Evolutionary conservation across 345 rosid species (phyloP).

Genomic region (Diplotaxis tenuifolia): DNA sequence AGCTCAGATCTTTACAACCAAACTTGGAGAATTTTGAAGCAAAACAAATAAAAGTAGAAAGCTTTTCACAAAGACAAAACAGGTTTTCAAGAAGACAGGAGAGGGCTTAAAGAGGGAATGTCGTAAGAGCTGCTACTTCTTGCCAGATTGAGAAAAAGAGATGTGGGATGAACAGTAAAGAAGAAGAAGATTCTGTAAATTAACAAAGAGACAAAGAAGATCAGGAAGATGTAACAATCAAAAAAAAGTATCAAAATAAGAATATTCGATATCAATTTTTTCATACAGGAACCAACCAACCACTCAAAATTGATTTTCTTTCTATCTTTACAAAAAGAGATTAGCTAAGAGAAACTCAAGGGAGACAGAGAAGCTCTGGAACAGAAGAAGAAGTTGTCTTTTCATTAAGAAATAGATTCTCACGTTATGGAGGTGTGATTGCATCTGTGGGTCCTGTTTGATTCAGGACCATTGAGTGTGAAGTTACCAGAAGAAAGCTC

Average conservation of each 20-base stretch:
- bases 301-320: background rate
- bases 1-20: constrained; percentile 23
- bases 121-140: constrained; percentile 20
- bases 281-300: background rate
- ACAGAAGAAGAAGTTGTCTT: background rate
- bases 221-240: constrained; percentile 26
- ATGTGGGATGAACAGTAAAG: background rate
- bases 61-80: background rate
- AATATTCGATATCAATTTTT: constrained; percentile 10
- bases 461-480: constrained; percentile 24
- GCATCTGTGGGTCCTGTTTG: constrained; percentile 27
- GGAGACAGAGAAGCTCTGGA: background rate
- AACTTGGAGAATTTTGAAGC: background rate
- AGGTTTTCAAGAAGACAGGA: background rate
- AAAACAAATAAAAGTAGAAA: background rate
- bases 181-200: background rate
- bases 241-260: constrained; percentile 19
- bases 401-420: background rate
- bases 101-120: constrained; percentile 15
- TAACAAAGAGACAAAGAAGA: constrained; percentile 15
- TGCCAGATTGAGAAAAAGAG: background rate
- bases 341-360: background rate
- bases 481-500: constrained; percentile 15
- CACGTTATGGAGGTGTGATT: constrained; percentile 3
- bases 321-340: background rate